Evolutionary conservation across 768 basidiomycete genomes (phyloP).

Genomic region (Amylocystis lapponica): DNA sequence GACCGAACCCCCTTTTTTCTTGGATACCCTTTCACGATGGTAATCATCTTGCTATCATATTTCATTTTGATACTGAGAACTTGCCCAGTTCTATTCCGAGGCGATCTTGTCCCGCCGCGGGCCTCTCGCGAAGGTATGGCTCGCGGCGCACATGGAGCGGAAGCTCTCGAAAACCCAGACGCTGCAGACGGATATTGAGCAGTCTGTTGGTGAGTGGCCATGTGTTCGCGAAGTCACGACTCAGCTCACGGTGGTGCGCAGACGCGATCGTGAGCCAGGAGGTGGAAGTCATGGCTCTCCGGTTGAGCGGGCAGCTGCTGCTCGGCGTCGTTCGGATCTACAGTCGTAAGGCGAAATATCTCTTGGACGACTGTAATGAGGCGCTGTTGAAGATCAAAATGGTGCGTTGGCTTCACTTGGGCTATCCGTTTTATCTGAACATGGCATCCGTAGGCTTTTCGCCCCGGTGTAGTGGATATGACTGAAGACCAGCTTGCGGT

Average conservation of each 20-base stretch:
- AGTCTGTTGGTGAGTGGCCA: slow-evolving; percentile 74
- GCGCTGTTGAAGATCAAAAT: slow-evolving; percentile 93
- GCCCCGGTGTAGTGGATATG: slow-evolving; percentile 93
- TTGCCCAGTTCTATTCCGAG: slow-evolving; percentile 79
- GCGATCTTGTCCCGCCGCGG: slow-evolving; percentile 91
- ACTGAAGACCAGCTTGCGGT: slow-evolving; percentile 90
- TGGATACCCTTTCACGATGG: slow-evolving; percentile 20
- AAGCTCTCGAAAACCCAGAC: slow-evolving; percentile 96
- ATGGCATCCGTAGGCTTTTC: slow-evolving; percentile 63
- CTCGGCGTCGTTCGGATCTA: slow-evolving; percentile 97
- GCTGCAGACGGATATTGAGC: slow-evolving; percentile 89
- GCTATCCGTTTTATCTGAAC: background rate
- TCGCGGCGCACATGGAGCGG: slow-evolving; percentile 97
- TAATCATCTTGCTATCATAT: background rate
- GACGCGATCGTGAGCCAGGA: slow-evolving; percentile 95
- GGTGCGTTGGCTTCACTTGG: slow-evolving; percentile 36
- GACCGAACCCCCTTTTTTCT: slow-evolving; percentile 13
- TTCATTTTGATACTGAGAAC: background rate
- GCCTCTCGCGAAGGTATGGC: slow-evolving; percentile 95
- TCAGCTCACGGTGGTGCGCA: slow-evolving; percentile 19
- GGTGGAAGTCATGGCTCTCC: slow-evolving; percentile 87
- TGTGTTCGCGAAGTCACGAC: background rate
- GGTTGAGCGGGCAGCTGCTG: slow-evolving; percentile 93
- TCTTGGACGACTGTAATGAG: slow-evolving; percentile 97
- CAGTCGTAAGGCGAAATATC: slow-evolving; percentile 94